These are phyloP conservation scores for Microbotryum scabiosae DNA, from an alignment of 1,284 basidiomycete genomes.

Conservation along the genomic window DNA sequence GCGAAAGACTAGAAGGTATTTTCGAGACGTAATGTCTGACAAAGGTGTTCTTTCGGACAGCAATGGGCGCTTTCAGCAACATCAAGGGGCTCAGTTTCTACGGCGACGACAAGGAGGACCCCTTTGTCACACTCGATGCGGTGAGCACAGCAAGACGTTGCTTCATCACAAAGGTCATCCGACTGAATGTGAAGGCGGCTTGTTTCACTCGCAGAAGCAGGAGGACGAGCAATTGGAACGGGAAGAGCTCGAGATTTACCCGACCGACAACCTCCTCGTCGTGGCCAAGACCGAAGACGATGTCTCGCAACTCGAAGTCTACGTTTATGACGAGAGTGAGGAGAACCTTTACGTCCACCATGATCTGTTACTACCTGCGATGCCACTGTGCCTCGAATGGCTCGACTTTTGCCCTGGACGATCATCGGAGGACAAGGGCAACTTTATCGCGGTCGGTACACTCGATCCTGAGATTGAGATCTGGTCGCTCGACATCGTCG, in stretches of 20 bases:
- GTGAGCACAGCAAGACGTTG: constrained; percentile 43
- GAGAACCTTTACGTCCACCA: constrained; percentile 96
- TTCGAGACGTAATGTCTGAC: too few relatives aligned
- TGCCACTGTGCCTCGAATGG: constrained; percentile 99
- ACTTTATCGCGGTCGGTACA: constrained; percentile 92
- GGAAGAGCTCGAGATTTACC: constrained; percentile 79
- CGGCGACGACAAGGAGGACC: constrained; percentile 85
- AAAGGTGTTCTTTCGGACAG: constrained; percentile 40
- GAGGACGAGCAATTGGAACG: constrained; percentile 76
- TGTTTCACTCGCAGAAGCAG: constrained; percentile 15
- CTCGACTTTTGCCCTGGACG: constrained; percentile 75
- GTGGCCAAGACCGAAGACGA: constrained; percentile 95
- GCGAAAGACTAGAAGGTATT: constrained; percentile 9
- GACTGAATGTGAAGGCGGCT: neutral
- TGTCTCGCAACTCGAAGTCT: constrained; percentile 88
- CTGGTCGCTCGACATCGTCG: constrained; percentile 90
- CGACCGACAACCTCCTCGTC: constrained; percentile 86
- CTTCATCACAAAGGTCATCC: neutral
- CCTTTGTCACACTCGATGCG: constrained; percentile 93
- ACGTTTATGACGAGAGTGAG: constrained; percentile 79
- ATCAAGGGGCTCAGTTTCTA: constrained; percentile 93
- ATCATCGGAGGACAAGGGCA: constrained; percentile 49
- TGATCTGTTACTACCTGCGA: constrained; percentile 93
- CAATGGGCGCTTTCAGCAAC: constrained; percentile 82
- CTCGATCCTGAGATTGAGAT: constrained; percentile 98